These are phyloP conservation scores for Neonectria sp. DNA, from an alignment of 2,329 filamentous ascomycete species.

Conservation along the genomic window DNA sequence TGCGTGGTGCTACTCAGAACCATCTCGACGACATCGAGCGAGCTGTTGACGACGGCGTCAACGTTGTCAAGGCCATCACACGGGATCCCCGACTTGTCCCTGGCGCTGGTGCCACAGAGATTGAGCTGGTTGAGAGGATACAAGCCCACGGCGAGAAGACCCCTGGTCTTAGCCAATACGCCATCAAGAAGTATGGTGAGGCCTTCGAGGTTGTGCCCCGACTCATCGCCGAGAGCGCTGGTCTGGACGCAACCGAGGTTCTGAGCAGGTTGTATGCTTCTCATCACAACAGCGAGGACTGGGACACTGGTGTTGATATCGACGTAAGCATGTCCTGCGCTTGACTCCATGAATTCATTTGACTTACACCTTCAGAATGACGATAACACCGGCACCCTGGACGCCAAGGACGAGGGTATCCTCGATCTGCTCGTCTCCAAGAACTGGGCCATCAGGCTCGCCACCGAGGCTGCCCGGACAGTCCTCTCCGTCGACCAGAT, in stretches of 20 bases:
- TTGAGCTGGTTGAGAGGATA: conserved; percentile 94
- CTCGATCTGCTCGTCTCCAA: conserved; percentile 93
- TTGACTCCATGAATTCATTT: conserved; percentile 40
- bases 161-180: conserved; percentile 92
- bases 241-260: conserved; percentile 97
- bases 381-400: conserved; percentile 83
- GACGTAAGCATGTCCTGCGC: conserved; percentile 70
- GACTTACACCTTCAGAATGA: conserved; percentile 71
- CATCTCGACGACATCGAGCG: conserved; percentile 97
- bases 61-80: conserved; percentile 98
- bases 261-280: conserved; percentile 93
- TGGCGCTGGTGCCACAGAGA: conserved; percentile 93
- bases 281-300: conserved; percentile 89
- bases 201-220: conserved; percentile 97
- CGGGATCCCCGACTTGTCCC: conserved; percentile 92
- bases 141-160: conserved; percentile 93
- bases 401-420: conserved; percentile 90
- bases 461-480: conserved; percentile 93
- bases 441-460: conserved; percentile 97
- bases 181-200: conserved; percentile 97
- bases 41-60: conserved; percentile 97
- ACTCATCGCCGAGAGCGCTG: conserved; percentile 93
- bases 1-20: conserved; percentile 97
- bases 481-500: conserved; percentile 98
- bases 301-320: conserved; percentile 94